phyloP scores from a whole-genome alignment of 2,329 filamentous ascomycete genomes.

The Harringtonia lauricola region DNA sequence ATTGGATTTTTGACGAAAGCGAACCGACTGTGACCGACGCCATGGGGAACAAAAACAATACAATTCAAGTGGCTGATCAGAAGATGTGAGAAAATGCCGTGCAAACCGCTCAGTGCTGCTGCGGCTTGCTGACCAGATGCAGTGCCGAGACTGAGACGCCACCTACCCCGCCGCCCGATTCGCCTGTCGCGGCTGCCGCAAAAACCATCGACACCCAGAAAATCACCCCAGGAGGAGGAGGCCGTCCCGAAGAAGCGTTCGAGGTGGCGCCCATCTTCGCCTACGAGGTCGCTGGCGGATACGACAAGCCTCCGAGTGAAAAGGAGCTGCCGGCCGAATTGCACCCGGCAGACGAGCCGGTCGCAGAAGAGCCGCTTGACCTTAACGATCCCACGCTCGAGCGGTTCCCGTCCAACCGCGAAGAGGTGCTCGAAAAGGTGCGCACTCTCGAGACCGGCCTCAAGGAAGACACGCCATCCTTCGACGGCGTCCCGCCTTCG shows the following conservation, averaged over 20 bases:
- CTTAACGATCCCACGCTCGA: conserved; percentile 37
- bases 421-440: conserved; percentile 32
- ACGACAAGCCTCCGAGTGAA: conserved; percentile 14
- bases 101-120: too few relatives aligned
- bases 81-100: conserved; percentile 10
- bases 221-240: too few relatives aligned
- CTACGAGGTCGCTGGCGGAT: conserved; percentile 31
- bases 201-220: not conserved
- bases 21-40: conserved; percentile 38
- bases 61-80: conserved; percentile 22
- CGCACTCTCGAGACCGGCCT: conserved; percentile 34
- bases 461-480: conserved; percentile 25
- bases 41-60: conserved; percentile 37
- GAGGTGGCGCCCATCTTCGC: conserved; percentile 30
- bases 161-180: conserved; percentile 12
- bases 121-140: not conserved
- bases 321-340: conserved; percentile 2
- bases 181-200: not conserved
- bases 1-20: conserved; percentile 58
- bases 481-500: conserved; percentile 24
- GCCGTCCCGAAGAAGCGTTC: conserved; percentile 11
- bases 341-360: conserved; percentile 1
- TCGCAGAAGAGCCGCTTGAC: conserved; percentile 22
- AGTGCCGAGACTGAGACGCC: conserved; percentile 2
- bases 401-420: conserved; percentile 32